Evolutionary conservation across 768 basidiomycete species (phyloP).

Genomic region (Hebeloma cylindrosporum): DNA sequence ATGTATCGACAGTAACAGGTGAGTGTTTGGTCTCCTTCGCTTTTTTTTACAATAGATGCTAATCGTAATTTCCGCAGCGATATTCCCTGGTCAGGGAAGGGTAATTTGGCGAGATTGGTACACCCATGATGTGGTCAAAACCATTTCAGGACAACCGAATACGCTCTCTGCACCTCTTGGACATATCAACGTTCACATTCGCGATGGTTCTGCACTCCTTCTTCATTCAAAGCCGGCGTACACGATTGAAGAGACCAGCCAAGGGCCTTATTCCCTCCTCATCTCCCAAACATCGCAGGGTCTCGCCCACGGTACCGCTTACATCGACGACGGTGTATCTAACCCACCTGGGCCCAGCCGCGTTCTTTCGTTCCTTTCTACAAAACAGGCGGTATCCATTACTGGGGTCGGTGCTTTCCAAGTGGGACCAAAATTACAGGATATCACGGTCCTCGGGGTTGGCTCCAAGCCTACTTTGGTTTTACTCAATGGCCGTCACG

Average conservation of each 20-base stretch:
- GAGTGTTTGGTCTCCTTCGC: constrained; percentile 7
- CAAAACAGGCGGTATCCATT: constrained; percentile 36
- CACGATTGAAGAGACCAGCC: constrained; percentile 65
- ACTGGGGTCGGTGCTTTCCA: constrained; percentile 39
- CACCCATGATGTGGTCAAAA: constrained; percentile 56
- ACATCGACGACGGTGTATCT: constrained; percentile 71
- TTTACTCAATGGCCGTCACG: constrained; percentile 34
- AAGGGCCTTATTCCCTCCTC: constrained; percentile 62
- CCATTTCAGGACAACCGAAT: constrained; percentile 38
- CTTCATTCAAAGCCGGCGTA: constrained; percentile 63
- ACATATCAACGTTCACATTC: constrained; percentile 75
- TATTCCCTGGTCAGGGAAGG: constrained; percentile 61
- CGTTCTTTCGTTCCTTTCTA: constrained; percentile 45
- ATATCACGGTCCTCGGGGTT: constrained; percentile 61
- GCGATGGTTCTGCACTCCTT: constrained; percentile 66
- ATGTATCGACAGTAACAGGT: constrained; percentile 69
- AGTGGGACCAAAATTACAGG: constrained; percentile 46
- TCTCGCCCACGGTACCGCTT: constrained; percentile 56
- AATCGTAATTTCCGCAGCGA: constrained; percentile 37
- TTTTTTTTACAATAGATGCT: neutral
- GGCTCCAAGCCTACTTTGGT: constrained; percentile 39
- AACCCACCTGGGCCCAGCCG: constrained; percentile 56
- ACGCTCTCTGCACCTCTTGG: constrained; percentile 67
- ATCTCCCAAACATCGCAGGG: constrained; percentile 51
- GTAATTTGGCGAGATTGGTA: constrained; percentile 76